Base-by-base conservation (phyloP, 2,329 filamentous ascomycete genomes). In the Fusarium verrucosum region DNA sequence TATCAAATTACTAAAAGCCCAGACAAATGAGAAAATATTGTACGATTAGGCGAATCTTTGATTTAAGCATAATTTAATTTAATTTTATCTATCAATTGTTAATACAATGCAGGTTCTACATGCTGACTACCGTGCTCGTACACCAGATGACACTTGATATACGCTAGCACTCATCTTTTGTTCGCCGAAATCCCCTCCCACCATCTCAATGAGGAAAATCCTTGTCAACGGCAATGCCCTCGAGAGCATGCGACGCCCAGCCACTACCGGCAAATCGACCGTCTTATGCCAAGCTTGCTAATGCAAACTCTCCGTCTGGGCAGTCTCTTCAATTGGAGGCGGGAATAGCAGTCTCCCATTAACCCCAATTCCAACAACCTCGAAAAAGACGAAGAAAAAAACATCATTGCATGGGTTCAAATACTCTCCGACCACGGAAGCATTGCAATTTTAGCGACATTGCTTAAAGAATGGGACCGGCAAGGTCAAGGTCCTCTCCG, bases 251-350 rank as follows among this genome's bases (percentile, higher is more conserved):
- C n/a, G 13, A 10, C 20, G 62, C 62, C 62, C 62, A 66, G 62
- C 42, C 62, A 16, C 57, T 46, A 61, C 23, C 30, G 36, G 50
- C 45, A 32, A 22, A 14, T 19, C n/a, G 20, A 55, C 63, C 63
- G 64, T 54, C 50, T 57, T 67, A n/a, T 41, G 61, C 66, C 66
- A 70, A 70, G 67, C 25, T 14, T 28, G 28, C 57, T 35, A 46
- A 57, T 33, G 46, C 23, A 60, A 70, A 64, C 64, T 61, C 25
- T 50, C 52, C 55, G 16, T 40, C 64, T 65, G 49, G 64, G 64
- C 66, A 43, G 28, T 26, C 3, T 20, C 14, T 46, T 40, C 52
- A 62, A 69, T 69, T 66, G 66, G 66, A 65, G 53, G 54, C 66
- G 65, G 66, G 58, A 68, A 68, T 68, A 68, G 60, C 44, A 23